Evolutionary conservation across 1,284 basidiomycete genomes (phyloP), one percentile per base, ranked within the genome.

Genomic region (Heterobasidion occidentale): DNA sequence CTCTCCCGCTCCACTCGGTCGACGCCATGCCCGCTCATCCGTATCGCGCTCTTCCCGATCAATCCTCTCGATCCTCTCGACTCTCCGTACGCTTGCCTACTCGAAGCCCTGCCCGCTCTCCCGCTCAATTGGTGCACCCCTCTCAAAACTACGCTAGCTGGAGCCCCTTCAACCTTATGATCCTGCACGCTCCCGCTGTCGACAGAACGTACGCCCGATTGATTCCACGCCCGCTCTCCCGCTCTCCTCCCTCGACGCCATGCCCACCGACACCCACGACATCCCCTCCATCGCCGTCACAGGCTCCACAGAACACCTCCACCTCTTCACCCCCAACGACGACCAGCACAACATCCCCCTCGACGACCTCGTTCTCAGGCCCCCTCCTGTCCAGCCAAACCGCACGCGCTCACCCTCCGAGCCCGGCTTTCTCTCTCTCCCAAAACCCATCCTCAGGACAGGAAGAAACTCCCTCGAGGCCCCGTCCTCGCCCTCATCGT

Each of bases 181-280:
- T 27, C 20, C 20, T 27, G 3, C 20, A 27, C 20, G 20, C 20
- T 27, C 20, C 20, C 20, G 20, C 20, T 3, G 20, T 27, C 20
- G 20, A 27, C 20, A 27, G 20, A 27, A 27, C 3, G 20, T 27
- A 27, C 20, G 20, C 20, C 20, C 20, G 20, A 27, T 27, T 27
- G 20, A 27, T 27, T 27, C 20, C 3, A 27, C 20, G 20, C 20
- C 20, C 20, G 20, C 20, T 27, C 81, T 1, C 68, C 80, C 17
- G 68, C 70, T 44, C 64, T 83, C 38, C 12, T 42, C n/a, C 38
- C n/a, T 42, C 38, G 11, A 42, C 38, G 11, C 38, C 38, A 61
- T 61, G 60, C 36, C 54, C 7, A 54, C 59, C 12, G 50, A 54
- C 46, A 42, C 36, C 11, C 57, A 56, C 1, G 47, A 49, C 12